Base-by-base conservation (phyloP, 1,139 yeast species). In the Lodderomyces margitis region DNA sequence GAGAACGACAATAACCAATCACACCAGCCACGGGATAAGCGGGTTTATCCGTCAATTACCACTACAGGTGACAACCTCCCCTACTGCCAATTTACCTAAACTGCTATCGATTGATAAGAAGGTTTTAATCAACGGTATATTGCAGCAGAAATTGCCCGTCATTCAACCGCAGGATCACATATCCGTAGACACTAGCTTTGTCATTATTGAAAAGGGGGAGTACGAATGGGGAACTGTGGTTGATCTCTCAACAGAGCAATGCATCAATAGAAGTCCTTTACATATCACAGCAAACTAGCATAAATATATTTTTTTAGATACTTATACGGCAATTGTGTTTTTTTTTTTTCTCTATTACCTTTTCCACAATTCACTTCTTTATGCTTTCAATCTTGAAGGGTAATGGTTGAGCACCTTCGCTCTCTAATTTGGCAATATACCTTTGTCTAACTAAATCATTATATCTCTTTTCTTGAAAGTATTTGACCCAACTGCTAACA, bases 171-270 rank as follows among this genome's bases (percentile, higher is more conserved):
- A 78, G 0, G 70, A 63, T 20, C 55, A 67, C 0, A 44, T 61
- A 8, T 64, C 61, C 8, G 58, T 78, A 12, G 67, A 66, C 15
- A 54, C 81, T 39, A 82, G 87, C 5, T 75, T 83, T 43, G 74
- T 81, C 16, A 71, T 84, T 15, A 62, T 87, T 39, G 86, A 81
- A 40, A 71, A 74, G 34, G 96, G 95, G 1, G 84, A 80, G 42
- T 86, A 81, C 55, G 91, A 84, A 57, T 85, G 95, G 88, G 87
- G 89, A 0, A 75, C 81, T 0, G 62, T 85, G 2, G 69, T 86
- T 48, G 95, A 87, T 47, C 74, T 72, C 21, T 46, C 57, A 16
- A 58, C 54, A 34, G 34, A 43, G 23, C 58, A 60, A 34, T 47
- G 61, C 1, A 57, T 60, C 14, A 60, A 62, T 12, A 51, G 66